Conservation (phyloP, 345 rosid genomes). For the Lumnitzera racemosa region DNA sequence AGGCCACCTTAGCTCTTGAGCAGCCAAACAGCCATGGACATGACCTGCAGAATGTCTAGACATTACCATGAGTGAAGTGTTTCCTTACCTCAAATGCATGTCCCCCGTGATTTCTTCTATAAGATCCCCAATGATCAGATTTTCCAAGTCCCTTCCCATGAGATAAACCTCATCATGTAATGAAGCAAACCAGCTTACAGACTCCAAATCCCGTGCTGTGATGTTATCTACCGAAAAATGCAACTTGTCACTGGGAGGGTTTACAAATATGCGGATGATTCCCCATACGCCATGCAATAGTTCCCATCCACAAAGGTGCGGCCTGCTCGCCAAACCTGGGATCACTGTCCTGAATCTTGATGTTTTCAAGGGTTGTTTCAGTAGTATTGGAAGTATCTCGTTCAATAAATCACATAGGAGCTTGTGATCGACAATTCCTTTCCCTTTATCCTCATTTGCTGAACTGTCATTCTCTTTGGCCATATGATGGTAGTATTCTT, state of each 20-base stretch:
- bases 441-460: slow-evolving; percentile 10
- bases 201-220: slow-evolving; percentile 40
- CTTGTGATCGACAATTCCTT: slow-evolving; percentile 24
- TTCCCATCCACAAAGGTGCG: slow-evolving; percentile 33
- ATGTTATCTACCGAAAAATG: slow-evolving; percentile 34
- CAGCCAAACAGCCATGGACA: too few species aligned
- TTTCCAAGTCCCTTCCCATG: slow-evolving; percentile 57
- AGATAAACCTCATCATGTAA: slow-evolving; percentile 41
- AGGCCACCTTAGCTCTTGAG: too few species aligned
- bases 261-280: slow-evolving; percentile 36
- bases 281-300: slow-evolving; percentile 53
- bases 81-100: not conserved
- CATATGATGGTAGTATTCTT: slow-evolving; percentile 33
- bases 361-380: slow-evolving; percentile 34
- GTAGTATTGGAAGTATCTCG: slow-evolving; percentile 49
- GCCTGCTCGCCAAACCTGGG: slow-evolving; percentile 14
- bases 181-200: slow-evolving; percentile 50
- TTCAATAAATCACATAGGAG: slow-evolving; percentile 63
- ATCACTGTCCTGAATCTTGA: slow-evolving; percentile 34
- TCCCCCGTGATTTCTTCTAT: slow-evolving; percentile 49
- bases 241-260: slow-evolving; percentile 45
- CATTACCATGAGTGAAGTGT: too few species aligned
- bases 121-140: slow-evolving; percentile 44
- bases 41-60: too few species aligned
- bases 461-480: slow-evolving; percentile 12